A percentile compares a stretch with the other conserved stretches of the same genome.
phyloP scores from a whole-genome alignment of 2,329 filamentous ascomycete genomes.

The Trichoderma atroviride region DNA sequence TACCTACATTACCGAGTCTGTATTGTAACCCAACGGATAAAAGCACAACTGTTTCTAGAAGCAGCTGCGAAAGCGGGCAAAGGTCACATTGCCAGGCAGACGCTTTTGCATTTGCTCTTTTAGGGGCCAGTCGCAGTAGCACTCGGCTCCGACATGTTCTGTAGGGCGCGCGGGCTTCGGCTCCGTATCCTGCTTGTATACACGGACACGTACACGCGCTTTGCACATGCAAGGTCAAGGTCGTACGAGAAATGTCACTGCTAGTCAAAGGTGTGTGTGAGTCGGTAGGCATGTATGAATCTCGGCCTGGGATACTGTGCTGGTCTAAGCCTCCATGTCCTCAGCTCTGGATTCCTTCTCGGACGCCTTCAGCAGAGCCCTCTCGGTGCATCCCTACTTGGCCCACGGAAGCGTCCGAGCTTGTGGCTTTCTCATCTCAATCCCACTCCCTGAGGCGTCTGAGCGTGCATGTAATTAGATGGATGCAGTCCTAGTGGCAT shows the following conservation, averaged over 20 bases:
- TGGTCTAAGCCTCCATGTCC: not conserved
- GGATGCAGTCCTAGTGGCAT: not conserved
- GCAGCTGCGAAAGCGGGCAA: not conserved
- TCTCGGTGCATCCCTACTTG: not conserved
- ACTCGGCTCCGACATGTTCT: not conserved
- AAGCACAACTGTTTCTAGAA: not conserved
- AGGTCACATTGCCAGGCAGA: not conserved
- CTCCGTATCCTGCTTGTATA: not conserved
- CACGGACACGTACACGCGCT: no score
- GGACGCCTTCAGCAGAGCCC: not conserved
- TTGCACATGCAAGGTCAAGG: not conserved
- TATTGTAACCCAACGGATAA: not conserved
- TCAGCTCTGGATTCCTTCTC: not conserved
- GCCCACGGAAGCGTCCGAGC: not conserved
- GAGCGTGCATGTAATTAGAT: not conserved
- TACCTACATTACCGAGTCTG: no score
- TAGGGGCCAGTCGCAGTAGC: not conserved
- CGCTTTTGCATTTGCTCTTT: not conserved
- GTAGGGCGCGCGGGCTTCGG: not conserved
- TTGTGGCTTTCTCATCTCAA: not conserved
- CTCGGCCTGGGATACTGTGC: not conserved
- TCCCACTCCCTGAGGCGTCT: not conserved
- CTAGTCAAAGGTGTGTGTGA: not conserved
- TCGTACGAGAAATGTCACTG: not conserved
- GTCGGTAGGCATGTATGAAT: not conserved